Evolutionary conservation across 225 moss, liverwort and hornwort genomes (phyloP), one percentile per base, ranked within the genome.

Genomic region (Polytrichum commune): DNA sequence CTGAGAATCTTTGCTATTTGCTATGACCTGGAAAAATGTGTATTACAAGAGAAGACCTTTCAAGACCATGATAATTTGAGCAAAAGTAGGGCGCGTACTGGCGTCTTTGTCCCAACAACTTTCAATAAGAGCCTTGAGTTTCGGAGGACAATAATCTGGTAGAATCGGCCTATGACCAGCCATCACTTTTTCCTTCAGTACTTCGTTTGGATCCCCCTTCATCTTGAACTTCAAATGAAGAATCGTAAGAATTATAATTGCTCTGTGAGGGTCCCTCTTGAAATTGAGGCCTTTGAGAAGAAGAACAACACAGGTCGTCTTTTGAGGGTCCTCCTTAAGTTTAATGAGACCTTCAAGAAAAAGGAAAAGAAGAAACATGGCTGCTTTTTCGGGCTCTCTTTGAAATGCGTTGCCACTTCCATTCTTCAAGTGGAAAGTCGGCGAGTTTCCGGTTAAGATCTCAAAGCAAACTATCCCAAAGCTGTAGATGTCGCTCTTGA

Each of bases 31-130:
- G 5, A 29, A 29, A 29, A 29, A 29, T 5, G 5, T 5, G 5
- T 5, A 5, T 5, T 29, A 29, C 5, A 29, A n/a, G 54, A 65
- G 38, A 53, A 9, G 65, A 73, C 35, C 62, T 19, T 66, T 63
- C 29, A 75, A 66, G 55, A 62, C 24, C 66, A 62, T 35, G 28
- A 22, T 60, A 32, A 67, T 55, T 28, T 26, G 24, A 58, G 54
- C 60, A 64, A 73, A 73, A n/a, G 27, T 64, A n/a, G 13, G 57
- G 27, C 46, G 56, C 46, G 1, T 56, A 8, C 4, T 18, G 65
- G 65, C n/a, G 8, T 20, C 20, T 20, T 29, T 5, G 35, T 27
- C 66, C 55, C 62, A 66, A 66, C 79, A 66, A 64, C 78, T 16
- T 27, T 19, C 65, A 65, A 19, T 0, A 65, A 55, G 68, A 72